A percentile compares a stretch with the other conserved stretches of the same genome.
Evolutionary conservation across 2,329 filamentous ascomycete genomes (phyloP).

Genomic region (Rhynchosporium agropyri): DNA sequence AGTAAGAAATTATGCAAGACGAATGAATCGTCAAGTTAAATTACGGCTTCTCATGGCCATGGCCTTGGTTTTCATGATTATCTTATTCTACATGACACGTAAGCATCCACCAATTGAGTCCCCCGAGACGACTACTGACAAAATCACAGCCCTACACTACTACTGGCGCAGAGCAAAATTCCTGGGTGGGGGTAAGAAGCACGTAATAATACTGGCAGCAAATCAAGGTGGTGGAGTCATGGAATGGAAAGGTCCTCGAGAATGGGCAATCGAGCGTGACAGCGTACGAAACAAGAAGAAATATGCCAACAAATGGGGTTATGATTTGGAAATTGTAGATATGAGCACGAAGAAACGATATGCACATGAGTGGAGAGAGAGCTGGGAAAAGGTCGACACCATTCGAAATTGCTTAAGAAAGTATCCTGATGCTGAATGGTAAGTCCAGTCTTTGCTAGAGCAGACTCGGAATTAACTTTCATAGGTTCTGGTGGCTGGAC

Average conservation of each 20-base stretch:
- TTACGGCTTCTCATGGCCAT: conserved; percentile 62
- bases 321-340: conserved; percentile 93
- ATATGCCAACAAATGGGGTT: conserved; percentile 87
- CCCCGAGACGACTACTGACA: conserved; percentile 23
- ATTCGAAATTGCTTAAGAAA: conserved; percentile 87
- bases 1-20: conserved; percentile 50
- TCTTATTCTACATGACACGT: conserved; percentile 75
- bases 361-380: conserved; percentile 97
- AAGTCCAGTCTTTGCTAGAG: conserved; percentile 42
- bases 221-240: conserved; percentile 97
- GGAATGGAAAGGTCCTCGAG: conserved; percentile 96
- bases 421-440: conserved; percentile 97
- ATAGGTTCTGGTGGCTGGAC: conserved; percentile 99
- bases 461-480: conserved; percentile 38
- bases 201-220: conserved; percentile 88
- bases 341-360: conserved; percentile 99
- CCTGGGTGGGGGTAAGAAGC: conserved; percentile 85
- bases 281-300: conserved; percentile 93
- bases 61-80: conserved; percentile 61
- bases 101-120: conserved; percentile 47
- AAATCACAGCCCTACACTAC: conserved; percentile 45
- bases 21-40: conserved; percentile 67
- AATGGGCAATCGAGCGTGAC: conserved; percentile 98
- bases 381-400: conserved; percentile 98
- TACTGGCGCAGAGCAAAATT: conserved; percentile 71